Evolutionary conservation across 805 yeast genomes (phyloP).

Genomic region (Sporopachydermia quercuum): DNA sequence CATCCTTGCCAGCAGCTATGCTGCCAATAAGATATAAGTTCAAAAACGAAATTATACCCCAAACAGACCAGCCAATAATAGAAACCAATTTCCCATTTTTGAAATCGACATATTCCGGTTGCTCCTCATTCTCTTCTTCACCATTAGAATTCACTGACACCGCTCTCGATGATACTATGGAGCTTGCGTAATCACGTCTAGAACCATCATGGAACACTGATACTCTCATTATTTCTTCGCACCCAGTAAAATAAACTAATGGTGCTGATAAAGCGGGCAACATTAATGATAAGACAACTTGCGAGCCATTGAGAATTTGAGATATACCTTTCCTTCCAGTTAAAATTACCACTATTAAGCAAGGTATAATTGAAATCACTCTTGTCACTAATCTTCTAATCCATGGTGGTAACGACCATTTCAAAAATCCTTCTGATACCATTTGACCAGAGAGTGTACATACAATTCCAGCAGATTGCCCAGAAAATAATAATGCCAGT

Average conservation of each 20-base stretch:
- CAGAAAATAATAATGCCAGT: constrained; percentile 72
- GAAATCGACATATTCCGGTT: constrained; percentile 37
- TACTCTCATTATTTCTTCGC: constrained; percentile 45
- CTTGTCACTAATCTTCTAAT: constrained; percentile 67
- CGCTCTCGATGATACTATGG: constrained; percentile 12
- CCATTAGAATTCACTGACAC: constrained; percentile 26
- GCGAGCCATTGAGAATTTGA: constrained; percentile 61
- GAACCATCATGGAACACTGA: constrained; percentile 25
- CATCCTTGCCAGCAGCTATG: constrained; percentile 34
- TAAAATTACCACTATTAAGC: constrained; percentile 53
- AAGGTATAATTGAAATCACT: constrained; percentile 73
- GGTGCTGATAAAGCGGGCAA: constrained; percentile 86
- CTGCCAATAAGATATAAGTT: constrained; percentile 53
- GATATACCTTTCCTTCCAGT: constrained; percentile 73
- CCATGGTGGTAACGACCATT: constrained; percentile 74
- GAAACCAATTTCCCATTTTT: constrained; percentile 49
- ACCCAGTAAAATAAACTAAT: constrained; percentile 65
- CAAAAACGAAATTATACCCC: constrained; percentile 58
- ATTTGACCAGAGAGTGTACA: constrained; percentile 90
- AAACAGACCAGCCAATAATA: constrained; percentile 39
- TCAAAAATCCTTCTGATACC: constrained; percentile 80
- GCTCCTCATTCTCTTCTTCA: constrained; percentile 13
- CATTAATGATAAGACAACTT: constrained; percentile 67
- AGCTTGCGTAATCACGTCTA: constrained; percentile 22
- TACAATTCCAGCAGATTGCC: constrained; percentile 92